Evolutionary conservation across 768 basidiomycete species (phyloP).

Genomic region (Solioccasus polychromus): DNA sequence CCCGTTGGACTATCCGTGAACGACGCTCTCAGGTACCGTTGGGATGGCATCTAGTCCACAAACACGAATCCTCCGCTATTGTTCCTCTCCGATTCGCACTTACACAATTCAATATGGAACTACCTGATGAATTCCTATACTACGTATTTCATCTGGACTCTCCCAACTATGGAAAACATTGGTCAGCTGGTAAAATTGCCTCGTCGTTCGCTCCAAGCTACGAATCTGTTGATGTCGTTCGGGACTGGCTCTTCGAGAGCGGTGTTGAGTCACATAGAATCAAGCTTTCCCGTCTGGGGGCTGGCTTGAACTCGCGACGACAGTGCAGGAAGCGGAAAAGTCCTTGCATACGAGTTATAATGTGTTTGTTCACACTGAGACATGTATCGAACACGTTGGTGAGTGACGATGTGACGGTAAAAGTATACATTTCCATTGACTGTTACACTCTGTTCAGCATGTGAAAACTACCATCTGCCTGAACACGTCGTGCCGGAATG

Average conservation of each 20-base stretch:
- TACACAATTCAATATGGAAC: constrained; percentile 38
- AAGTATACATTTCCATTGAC: no score
- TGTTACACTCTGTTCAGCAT: constrained; percentile 19
- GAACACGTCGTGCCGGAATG: constrained; percentile 23
- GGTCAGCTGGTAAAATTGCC: constrained; percentile 38
- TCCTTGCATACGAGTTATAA: constrained; percentile 33
- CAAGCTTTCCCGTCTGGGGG: constrained; percentile 24
- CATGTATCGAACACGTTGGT: constrained; percentile 29
- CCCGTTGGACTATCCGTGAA: constrained; percentile 15
- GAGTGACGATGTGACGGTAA: background rate
- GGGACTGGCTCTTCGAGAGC: constrained; percentile 37
- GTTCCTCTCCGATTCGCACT: constrained; percentile 48
- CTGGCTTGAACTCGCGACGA: constrained; percentile 28
- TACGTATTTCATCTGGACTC: constrained; percentile 44
- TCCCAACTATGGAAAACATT: constrained; percentile 44
- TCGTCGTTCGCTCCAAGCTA: constrained; percentile 41
- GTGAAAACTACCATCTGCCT: constrained; percentile 34
- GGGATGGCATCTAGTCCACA: constrained; percentile 36
- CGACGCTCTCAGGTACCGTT: constrained; percentile 35
- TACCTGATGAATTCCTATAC: constrained; percentile 40
- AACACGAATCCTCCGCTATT: constrained; percentile 28
- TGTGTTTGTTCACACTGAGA: constrained; percentile 25
- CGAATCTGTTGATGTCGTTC: constrained; percentile 37
- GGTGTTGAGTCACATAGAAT: constrained; percentile 38
- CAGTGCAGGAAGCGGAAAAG: constrained; percentile 31